Percentiles rank a stretch among this genome's conserved stretches.
These are phyloP conservation scores for Cladosporium phlei DNA, from an alignment of 2,329 filamentous ascomycete species.

Conservation along the genomic window DNA sequence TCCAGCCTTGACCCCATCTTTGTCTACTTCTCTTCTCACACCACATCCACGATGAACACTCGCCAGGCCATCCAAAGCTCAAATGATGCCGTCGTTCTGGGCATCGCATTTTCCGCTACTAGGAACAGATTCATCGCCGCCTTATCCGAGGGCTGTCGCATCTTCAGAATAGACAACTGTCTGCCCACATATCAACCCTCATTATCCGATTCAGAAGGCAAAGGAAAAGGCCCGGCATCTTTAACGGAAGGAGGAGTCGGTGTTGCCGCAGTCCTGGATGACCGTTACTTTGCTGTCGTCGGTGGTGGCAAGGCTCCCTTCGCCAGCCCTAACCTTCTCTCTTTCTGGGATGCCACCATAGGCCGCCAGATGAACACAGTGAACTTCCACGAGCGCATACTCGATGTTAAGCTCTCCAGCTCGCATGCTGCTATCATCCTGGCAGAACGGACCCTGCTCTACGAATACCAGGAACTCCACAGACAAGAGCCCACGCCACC, in stretches of 20 bases:
- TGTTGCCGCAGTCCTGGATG: conserved; percentile 31
- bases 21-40: neutral
- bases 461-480: conserved; percentile 27
- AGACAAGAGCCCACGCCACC: conserved; percentile 34
- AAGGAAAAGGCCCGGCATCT: neutral
- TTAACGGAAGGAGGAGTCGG: conserved; percentile 22
- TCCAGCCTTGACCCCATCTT: neutral
- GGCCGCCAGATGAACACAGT: conserved; percentile 70
- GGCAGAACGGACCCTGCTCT: conserved; percentile 26
- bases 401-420: conserved; percentile 71
- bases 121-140: conserved; percentile 82
- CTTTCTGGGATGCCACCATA: conserved; percentile 83
- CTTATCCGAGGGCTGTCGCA: conserved; percentile 75
- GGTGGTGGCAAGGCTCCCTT: conserved; percentile 63
- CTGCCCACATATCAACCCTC: conserved; percentile 27
- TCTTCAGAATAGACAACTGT: conserved; percentile 33
- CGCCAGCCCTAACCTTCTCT: conserved; percentile 28
- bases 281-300: conserved; percentile 72
- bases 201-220: conserved; percentile 11
- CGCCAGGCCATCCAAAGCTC: conserved; percentile 77
- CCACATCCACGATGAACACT: conserved; percentile 67
- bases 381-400: conserved; percentile 73
- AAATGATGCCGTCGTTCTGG: conserved; percentile 69
- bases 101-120: conserved; percentile 79
- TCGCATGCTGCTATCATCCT: conserved; percentile 75